Base-by-base conservation (phyloP, 208 protist genomes). In the Trypanosoma avium region DNA sequence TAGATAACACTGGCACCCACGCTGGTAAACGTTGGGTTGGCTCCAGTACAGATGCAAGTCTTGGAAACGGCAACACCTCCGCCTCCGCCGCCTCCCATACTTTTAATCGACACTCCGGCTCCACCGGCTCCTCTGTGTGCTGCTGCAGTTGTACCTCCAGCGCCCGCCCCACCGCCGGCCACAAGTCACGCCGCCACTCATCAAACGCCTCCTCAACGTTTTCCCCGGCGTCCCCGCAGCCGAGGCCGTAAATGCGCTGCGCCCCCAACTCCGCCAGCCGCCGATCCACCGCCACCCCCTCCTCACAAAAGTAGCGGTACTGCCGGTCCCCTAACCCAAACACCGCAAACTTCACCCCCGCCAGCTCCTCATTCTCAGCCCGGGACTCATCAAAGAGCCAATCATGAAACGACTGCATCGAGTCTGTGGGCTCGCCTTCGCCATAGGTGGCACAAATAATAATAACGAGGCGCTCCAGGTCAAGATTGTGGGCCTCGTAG, bases 381-480 rank as follows among this genome's bases (percentile, higher is more conserved):
- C 82, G 82, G 46, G 58, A 54, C 10, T 92, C 81, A 45, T 94
- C 81, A 75, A 92, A 77, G 27, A 97, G 63, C 73, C 79, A 94
- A 57, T 94, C 78, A 38, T 92, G 86, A 58, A 97, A 96, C 62
- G 65, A 67, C 57, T 92, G 85, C 82, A 90, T 95, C 29, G 88
- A 89, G 73, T 97, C 92, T 0, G 94, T 96, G 22, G 86, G 83
- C 67, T 97, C 90, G 10, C 92, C 92, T 56, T 97, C 93, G 48
- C 90, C 94, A 68, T 93, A 95, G 45, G 92, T 97, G 46, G 90
- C 79, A 47, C 90, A 96, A 12, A 93, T 60, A 54, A 93, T 72
- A 22, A 95, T 75, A 26, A 95, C 78, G 22, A 93, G 69, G 2
- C 45, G 63, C 62, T 93, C 87, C 29, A 79, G 52, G 67, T 90